Base-by-base conservation (phyloP, 1,284 basidiomycete genomes). In the Dichomitus squalens region DNA sequence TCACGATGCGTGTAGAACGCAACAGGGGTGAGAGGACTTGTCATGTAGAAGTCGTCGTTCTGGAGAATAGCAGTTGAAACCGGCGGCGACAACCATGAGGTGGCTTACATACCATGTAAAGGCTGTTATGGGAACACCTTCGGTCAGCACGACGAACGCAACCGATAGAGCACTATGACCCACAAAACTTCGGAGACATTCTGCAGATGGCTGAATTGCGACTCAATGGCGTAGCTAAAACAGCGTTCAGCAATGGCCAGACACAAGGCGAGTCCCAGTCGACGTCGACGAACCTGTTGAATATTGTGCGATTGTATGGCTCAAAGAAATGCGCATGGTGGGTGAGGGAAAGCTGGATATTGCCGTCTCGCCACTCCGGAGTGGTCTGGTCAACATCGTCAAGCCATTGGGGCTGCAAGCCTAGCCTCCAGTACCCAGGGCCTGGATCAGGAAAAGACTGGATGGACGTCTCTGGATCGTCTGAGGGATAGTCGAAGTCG, bases 31-130 rank as follows among this genome's bases (percentile, higher is more conserved):
- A 70, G 58, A 2, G 68, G 59, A 27, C 49, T 55, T 4, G 59
- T 50, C 58, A 71, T 62, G 60, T 63, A 71, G 43, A 70, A 65
- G 50, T 71, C 70, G 52, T 71, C 70, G 48, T 71, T 71, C 68
- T 70, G 44, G 12, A 40, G 2, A 27, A 16, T 14, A 3, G 20
- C 18, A n/a, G n/a, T n/a, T n/a, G n/a, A n/a, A n/a, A n/a, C n/a
- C n/a, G n/a, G n/a, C n/a, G n/a, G n/a, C n/a, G n/a, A n/a, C n/a
- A n/a, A n/a, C n/a, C n/a, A n/a, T n/a, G n/a, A n/a, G n/a, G n/a
- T n/a, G n/a, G n/a, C n/a, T n/a, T n/a, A n/a, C n/a, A n/a, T n/a
- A 70, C 69, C 64, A 69, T 65, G 53, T 70, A 70, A 39, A 70
- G 51, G 56, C 69, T 70, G 50, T 12, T 35, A 6, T 39, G 3